Evolutionary conservation across 768 basidiomycete species (phyloP), one percentile per base, ranked within the genome.

Genomic region (Austroboletus festivus): DNA sequence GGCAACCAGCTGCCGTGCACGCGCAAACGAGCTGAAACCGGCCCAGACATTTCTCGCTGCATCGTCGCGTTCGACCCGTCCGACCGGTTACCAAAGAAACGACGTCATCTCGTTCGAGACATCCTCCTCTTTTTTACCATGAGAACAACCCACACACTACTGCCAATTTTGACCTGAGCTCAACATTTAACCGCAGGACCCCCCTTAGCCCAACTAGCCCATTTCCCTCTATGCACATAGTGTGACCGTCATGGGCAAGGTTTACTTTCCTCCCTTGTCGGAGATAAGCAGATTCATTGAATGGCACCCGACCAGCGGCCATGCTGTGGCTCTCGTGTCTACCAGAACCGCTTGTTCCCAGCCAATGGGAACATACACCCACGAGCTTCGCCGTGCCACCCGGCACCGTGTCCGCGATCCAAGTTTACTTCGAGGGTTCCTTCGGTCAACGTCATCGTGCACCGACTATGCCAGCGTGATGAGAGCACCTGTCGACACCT

Each of bases 1-100:
- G 5, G 37, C n/a, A 39, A 42, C 45, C 38, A 38, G 34, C 19
- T 45, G 42, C 24, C 38, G 28, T 28, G 7, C 28, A 12, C 28
- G 28, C 28, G 28, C 28, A 60, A 33, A 50, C 50, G 47, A 56
- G 50, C 45, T 53, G 54, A 44, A 54, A 28, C 28, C n/a, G n/a
- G n/a, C n/a, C n/a, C n/a, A 28, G 28, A 6, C 28, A 12, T 28
- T 28, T 28, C 7, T 12, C 28, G 12, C 28, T 12, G n/a, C n/a
- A n/a, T n/a, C n/a, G n/a, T n/a, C n/a, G n/a, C n/a, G n/a, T n/a
- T n/a, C n/a, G n/a, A n/a, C n/a, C n/a, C 47, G 42, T 34, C 35
- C 40, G 43, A 39, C 40, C 37, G 47, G 62, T 63, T 54, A 50
- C 62, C 61, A 57, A 16, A 50, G 63, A 42, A 40, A 63, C 60